Evolutionary conservation across 1,284 basidiomycete species (phyloP).

Genomic region (Megacollybia platyphylla): DNA sequence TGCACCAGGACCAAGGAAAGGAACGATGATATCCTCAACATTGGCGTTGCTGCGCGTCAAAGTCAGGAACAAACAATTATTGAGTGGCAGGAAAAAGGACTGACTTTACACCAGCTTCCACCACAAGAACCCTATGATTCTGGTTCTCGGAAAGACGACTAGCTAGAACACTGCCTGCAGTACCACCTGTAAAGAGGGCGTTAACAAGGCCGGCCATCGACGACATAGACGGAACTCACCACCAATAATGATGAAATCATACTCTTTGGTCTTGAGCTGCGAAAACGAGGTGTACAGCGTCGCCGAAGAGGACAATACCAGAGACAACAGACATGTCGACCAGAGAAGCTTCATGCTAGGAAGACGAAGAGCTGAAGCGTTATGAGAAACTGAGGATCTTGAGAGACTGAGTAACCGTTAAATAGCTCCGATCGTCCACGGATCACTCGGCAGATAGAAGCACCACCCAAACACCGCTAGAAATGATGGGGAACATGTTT

Average conservation of each 20-base stretch:
- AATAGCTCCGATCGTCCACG: not conserved
- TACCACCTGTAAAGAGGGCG: conserved; percentile 2
- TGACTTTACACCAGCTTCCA: conserved; percentile 5
- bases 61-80: not conserved
- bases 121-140: conserved; percentile 3
- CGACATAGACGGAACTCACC: not conserved
- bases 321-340: not conserved
- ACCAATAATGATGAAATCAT: conserved; percentile 4
- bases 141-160: conserved; percentile 5
- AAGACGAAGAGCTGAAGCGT: not conserved
- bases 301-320: not conserved
- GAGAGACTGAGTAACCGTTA: not conserved
- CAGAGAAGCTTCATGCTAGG: not conserved
- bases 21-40: conserved; percentile 1
- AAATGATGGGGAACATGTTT: too few relatives aligned
- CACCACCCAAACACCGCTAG: too few relatives aligned
- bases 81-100: not conserved
- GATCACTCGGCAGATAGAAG: too few relatives aligned
- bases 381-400: not conserved
- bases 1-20: not conserved
- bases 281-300: conserved; percentile 1
- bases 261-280: not conserved
- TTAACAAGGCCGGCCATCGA: not conserved
- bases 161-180: conserved; percentile 6
- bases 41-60: not conserved